A percentile compares a stretch with the other conserved stretches of the same genome.
These are phyloP conservation scores for Penicillium italicum DNA, from an alignment of 2,329 filamentous ascomycete species.

Conservation along the genomic window DNA sequence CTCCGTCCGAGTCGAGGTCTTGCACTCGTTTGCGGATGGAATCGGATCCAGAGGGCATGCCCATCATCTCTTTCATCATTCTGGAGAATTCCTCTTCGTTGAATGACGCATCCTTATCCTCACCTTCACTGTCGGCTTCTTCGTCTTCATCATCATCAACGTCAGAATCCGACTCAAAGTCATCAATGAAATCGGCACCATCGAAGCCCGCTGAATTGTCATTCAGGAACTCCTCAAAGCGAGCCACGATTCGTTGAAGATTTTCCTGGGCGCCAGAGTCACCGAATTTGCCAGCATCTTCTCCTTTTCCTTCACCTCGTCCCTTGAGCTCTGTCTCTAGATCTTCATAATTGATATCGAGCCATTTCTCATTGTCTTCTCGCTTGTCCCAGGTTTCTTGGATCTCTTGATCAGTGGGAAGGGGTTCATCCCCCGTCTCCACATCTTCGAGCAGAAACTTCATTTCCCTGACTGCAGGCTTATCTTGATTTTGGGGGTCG, in stretches of 20 bases:
- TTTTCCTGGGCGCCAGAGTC: constrained; percentile 50
- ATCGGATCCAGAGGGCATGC: constrained; percentile 50
- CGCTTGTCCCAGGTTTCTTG: constrained; percentile 58
- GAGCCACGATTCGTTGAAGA: constrained; percentile 82
- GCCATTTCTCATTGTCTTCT: constrained; percentile 86
- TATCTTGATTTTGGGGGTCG: constrained; percentile 65
- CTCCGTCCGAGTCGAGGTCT: constrained; percentile 48
- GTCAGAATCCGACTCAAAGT: constrained; percentile 66
- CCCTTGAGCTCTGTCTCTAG: constrained; percentile 75
- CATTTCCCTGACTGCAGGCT: constrained; percentile 68
- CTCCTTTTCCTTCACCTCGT: constrained; percentile 43
- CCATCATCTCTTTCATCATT: constrained; percentile 94
- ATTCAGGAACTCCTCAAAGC: constrained; percentile 89
- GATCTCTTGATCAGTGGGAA: constrained; percentile 75
- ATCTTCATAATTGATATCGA: constrained; percentile 86
- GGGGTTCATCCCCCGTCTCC: constrained; percentile 62
- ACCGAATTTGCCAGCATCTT: constrained; percentile 40
- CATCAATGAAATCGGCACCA: constrained; percentile 65
- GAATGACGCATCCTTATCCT: constrained; percentile 73
- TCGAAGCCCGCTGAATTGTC: constrained; percentile 78
- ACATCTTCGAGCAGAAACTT: constrained; percentile 72
- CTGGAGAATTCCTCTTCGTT: constrained; percentile 78
- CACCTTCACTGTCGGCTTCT: constrained; percentile 58
- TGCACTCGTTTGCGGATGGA: constrained; percentile 37
- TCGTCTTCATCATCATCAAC: constrained; percentile 53